A percentile compares a stretch with the other conserved stretches of the same genome.
Conservation (phyloP, 805 yeast species). For the Candida maesae region DNA sequence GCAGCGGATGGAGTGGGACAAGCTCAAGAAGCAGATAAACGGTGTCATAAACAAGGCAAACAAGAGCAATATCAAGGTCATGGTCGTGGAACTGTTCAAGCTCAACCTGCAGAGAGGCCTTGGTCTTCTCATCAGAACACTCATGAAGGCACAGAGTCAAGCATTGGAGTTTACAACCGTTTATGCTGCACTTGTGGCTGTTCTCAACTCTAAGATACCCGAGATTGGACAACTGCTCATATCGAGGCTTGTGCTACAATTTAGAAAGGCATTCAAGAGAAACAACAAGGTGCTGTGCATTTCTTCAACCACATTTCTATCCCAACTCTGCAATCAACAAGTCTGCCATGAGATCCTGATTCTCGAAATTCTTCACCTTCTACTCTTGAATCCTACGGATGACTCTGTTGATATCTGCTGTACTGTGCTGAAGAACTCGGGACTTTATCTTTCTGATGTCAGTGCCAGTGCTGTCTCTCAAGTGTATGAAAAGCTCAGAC, state of each 20-base stretch:
- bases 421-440: conserved; percentile 46
- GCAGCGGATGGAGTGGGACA: conserved; percentile 58
- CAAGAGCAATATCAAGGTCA: conserved; percentile 42
- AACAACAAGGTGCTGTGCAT: conserved; percentile 43
- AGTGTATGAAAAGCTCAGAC: conserved; percentile 58
- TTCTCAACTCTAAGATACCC: conserved; percentile 66
- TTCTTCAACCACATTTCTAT: conserved; percentile 46
- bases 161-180: conserved; percentile 41
- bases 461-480: conserved; percentile 43
- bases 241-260: conserved; percentile 51
- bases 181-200: conserved; percentile 54
- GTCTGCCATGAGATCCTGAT: conserved; percentile 53
- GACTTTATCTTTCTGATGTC: conserved; percentile 43
- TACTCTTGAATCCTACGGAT: conserved; percentile 47
- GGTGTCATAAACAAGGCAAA: conserved; percentile 45
- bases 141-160: conserved; percentile 51
- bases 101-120: conserved; percentile 57
- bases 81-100: conserved; percentile 47
- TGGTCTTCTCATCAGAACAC: conserved; percentile 54
- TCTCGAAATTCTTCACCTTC: conserved; percentile 47
- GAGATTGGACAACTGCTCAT: conserved; percentile 58
- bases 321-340: conserved; percentile 59
- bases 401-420: conserved; percentile 55
- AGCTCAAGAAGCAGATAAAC: conserved; percentile 43
- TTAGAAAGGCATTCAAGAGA: conserved; percentile 48